Base-by-base conservation (phyloP, 768 basidiomycete genomes). In the Saitozyma sp. region DNA sequence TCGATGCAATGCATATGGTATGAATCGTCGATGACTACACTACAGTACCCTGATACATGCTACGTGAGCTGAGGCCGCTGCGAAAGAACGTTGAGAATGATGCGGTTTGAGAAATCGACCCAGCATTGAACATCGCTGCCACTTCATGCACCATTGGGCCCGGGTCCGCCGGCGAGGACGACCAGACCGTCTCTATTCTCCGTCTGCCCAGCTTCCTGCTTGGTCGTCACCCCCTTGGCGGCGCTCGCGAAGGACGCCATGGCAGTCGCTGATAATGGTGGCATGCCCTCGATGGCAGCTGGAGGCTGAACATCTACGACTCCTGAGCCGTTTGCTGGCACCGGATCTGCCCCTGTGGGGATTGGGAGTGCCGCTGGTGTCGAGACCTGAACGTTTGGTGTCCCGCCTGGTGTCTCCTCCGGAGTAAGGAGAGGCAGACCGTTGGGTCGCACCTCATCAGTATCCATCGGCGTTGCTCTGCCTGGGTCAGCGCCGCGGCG, bases 191-290 rank as follows among this genome's bases (percentile, higher is more conserved):
- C 72, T 14, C 45, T 56, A 57, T 74, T 71, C 11, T 50, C 63
- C 9, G 56, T 62, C 19, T 50, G 61, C n/a, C 39, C 54, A 8
- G 39, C 56, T 40, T 58, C 59, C 20, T 42, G 58, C 13, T 63
- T 40, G 14, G 62, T 61, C 2, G 68, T 65, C 13, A 76, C 75
- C 16, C 75, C 75, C 38, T 72, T 74, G 0, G 66, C 70, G n/a
- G 75, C 75, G 29, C 68, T 74, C 13, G 72, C 72, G 54, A 76
- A 76, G 2, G 62, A 64, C 48, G 70, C 61, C 56, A 74, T 64
- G 5, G 67, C 59, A 2, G 68, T 67, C 0, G 70, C 60, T 9
- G 75, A 76, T 41, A 69, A 52, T 37, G 72, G 72, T 14, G 70
- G 67, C 66, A 74, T 61, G 17, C 56, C 63, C 50, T 70, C 64